Evolutionary conservation across 2,329 filamentous ascomycete genomes (phyloP).

Genomic region (Calycina herbarum): DNA sequence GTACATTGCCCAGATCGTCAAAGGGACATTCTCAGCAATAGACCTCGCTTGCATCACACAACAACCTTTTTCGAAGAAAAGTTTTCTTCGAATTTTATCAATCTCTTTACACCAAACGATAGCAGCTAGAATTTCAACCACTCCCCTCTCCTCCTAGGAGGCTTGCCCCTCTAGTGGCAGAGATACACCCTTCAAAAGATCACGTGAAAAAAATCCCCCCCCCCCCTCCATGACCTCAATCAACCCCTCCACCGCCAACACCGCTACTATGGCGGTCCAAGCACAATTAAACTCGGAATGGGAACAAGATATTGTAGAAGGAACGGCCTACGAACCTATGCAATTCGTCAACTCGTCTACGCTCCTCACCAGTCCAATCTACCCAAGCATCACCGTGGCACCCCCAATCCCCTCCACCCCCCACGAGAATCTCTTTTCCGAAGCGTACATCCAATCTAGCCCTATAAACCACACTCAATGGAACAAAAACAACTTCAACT

Average conservation of each 20-base stretch:
- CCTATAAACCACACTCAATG: background rate
- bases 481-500: background rate
- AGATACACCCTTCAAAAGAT: background rate
- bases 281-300: background rate
- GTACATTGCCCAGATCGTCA: too few relatives aligned
- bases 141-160: too few relatives aligned
- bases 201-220: background rate
- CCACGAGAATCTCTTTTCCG: background rate
- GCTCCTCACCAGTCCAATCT: background rate
- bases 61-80: too few relatives aligned
- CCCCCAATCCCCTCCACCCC: background rate
- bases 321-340: background rate
- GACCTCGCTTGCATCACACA: too few relatives aligned
- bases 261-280: background rate
- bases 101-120: too few relatives aligned
- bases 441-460: background rate
- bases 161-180: too few relatives aligned
- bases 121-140: too few relatives aligned
- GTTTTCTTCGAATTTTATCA: too few relatives aligned
- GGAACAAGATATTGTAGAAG: background rate
- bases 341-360: background rate
- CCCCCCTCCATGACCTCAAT: background rate
- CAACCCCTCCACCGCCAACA: background rate
- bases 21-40: too few relatives aligned
- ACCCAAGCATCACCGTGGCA: background rate